phyloP scores from a whole-genome alignment of 345 rosid genomes.

The Nasturtium officinale region DNA sequence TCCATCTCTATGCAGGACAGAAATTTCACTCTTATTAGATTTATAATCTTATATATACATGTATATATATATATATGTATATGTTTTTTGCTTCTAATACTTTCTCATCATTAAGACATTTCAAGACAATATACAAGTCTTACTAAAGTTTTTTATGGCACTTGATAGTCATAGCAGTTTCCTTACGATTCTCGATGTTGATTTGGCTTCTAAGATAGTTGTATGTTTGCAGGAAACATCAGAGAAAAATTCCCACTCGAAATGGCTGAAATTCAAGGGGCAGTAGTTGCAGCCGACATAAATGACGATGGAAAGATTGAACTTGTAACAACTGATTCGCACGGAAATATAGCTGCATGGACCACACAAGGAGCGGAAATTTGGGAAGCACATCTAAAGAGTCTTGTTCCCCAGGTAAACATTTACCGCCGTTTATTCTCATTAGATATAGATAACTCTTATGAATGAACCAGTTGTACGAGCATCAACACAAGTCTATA shows the following conservation, averaged over 20 bases:
- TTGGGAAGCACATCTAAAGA: conserved; percentile 89
- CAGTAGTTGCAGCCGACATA: conserved; percentile 95
- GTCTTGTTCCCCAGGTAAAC: conserved; percentile 89
- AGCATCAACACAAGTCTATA: conserved; percentile 13
- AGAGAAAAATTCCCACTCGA: conserved; percentile 91
- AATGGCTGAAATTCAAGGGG: conserved; percentile 99
- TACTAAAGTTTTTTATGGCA: conserved; percentile 1
- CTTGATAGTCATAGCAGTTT: conserved; percentile 30
- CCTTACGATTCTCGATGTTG: conserved; percentile 31
- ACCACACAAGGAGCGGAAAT: conserved; percentile 87
- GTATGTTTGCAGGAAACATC: conserved; percentile 59
- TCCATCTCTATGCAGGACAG: conserved; percentile 2
- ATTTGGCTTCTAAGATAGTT: conserved; percentile 38
- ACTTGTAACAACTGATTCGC: conserved; percentile 90
- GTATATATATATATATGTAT: too few species aligned
- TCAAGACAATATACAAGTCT: conserved; percentile 3
- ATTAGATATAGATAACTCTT: background rate
- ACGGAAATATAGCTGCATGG: conserved; percentile 99
- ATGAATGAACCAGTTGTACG: conserved; percentile 4
- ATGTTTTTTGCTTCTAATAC: background rate
- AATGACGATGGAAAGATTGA: conserved; percentile 99
- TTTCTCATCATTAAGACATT: conserved; percentile 3
- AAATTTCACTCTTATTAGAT: conserved; percentile 3
- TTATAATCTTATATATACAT: conserved; percentile 2
- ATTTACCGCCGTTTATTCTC: background rate